Base-by-base conservation (phyloP, 208 protist genomes). In the Naegleria fowleri region DNA sequence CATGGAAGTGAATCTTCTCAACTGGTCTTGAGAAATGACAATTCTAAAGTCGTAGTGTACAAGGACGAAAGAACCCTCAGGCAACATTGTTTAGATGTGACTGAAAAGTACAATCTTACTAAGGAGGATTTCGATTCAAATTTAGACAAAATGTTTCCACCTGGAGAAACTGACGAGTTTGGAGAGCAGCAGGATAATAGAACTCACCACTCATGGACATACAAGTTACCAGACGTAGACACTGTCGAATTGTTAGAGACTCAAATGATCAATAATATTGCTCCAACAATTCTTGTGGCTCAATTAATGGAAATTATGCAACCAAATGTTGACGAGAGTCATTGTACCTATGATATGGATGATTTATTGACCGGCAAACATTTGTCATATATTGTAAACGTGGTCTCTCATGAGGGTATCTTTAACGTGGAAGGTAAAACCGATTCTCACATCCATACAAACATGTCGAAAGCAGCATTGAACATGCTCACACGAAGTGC, bases 401-500 rank as follows among this genome's bases (percentile, higher is more conserved):
- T 86, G 0, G 52, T n/a, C 3, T 43, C 58, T 16, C 48, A 75
- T 48, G 86, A 76, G 59, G 87, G 93, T 83, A 92, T 95, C 88
- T 97, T 97, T 88, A 95, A 96, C 79, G 90, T 93, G 5, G 90
- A 79, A 39, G 91, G 93, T 88, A 97, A 96, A 93, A 94, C 92
- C 39, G 86, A 92, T 19, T 55, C 93, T 51, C 98, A 99, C 92
- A 97, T 97, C 79, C 98, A 99, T 95, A 99, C 98, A 48, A 99
- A 99, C 95, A 99, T 99, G 97, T 97, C 97, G 58, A 99, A 99
- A 95, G 98, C 98, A 29, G 97, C 98, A 75, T 96, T 99, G 87
- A 99, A 99, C 93, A 99, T 99, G 98, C 98, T 99, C 97, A 99
- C 98, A 1, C 96, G 97, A 89, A 98, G 97, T 11, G 96, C 96